phyloP scores from a whole-genome alignment of 805 yeast genomes.

The Teunomyces cretensis region DNA sequence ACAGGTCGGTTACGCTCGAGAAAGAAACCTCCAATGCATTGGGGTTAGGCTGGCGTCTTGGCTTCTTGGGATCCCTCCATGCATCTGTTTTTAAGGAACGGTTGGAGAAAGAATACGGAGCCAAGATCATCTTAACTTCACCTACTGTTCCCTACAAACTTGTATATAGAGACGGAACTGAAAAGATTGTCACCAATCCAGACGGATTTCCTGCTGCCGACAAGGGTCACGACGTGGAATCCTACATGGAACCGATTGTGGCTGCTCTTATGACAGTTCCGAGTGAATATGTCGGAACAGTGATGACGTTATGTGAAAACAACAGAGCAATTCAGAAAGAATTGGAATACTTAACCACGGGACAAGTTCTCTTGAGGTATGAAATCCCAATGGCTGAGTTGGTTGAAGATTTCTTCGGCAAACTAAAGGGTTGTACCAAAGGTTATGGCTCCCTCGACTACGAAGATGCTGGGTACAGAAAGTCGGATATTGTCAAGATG shows the following conservation, averaged over 20 bases:
- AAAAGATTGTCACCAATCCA: slow-evolving; percentile 77
- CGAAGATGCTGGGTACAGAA: slow-evolving; percentile 86
- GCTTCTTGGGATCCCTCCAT: slow-evolving; percentile 90
- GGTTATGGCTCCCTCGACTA: slow-evolving; percentile 95
- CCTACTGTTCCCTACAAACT: slow-evolving; percentile 94
- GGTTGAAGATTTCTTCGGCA: slow-evolving; percentile 95
- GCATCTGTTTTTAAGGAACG: slow-evolving; percentile 94
- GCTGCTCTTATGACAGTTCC: slow-evolving; percentile 90
- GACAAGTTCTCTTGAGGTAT: slow-evolving; percentile 79
- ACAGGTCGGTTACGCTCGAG: slow-evolving; percentile 84
- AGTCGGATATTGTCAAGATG: slow-evolving; percentile 79
- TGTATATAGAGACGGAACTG: slow-evolving; percentile 62
- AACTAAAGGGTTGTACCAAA: slow-evolving; percentile 80
- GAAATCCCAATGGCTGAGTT: slow-evolving; percentile 83
- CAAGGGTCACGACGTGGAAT: slow-evolving; percentile 47
- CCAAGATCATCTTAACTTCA: slow-evolving; percentile 85
- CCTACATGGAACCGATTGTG: slow-evolving; percentile 80
- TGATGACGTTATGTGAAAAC: slow-evolving; percentile 80
- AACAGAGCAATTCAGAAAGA: slow-evolving; percentile 84
- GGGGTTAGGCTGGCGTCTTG: slow-evolving; percentile 97
- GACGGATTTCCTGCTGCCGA: slow-evolving; percentile 81
- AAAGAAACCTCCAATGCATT: slow-evolving; percentile 91
- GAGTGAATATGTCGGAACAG: slow-evolving; percentile 81
- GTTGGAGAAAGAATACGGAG: slow-evolving; percentile 90
- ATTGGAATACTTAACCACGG: slow-evolving; percentile 70